These are phyloP conservation scores for Niveomyces coronatus DNA, from an alignment of 2,329 filamentous ascomycete genomes.

Conservation along the genomic window DNA sequence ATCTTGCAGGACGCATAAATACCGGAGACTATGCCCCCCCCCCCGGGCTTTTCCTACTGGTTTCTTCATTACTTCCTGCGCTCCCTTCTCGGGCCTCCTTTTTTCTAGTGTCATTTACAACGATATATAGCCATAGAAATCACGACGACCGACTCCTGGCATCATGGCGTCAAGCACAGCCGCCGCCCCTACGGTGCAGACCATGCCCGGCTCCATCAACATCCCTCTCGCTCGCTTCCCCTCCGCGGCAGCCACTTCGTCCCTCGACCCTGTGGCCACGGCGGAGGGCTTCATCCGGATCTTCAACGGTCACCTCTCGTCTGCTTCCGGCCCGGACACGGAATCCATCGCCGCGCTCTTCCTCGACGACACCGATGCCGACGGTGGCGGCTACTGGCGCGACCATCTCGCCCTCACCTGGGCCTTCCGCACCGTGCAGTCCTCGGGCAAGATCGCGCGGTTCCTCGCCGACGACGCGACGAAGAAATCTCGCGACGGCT, in stretches of 20 bases:
- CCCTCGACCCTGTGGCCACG: slow-evolving; percentile 1
- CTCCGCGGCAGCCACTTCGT: background rate
- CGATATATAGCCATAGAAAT: too few species aligned
- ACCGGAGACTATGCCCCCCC: too few species aligned
- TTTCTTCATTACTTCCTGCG: too few species aligned
- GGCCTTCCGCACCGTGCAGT: slow-evolving; percentile 37
- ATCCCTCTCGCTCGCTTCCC: slow-evolving; percentile 6
- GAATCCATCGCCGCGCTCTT: slow-evolving; percentile 19
- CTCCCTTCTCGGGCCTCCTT: too few species aligned
- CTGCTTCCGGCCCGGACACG: slow-evolving; percentile 11
- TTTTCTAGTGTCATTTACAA: too few species aligned
- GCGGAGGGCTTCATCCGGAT: background rate
- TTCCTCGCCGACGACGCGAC: slow-evolving; percentile 8
- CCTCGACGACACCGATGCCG: too few species aligned
- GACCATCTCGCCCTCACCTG: slow-evolving; percentile 43
- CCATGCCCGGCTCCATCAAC: slow-evolving; percentile 7
- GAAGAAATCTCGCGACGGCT: slow-evolving; percentile 2
- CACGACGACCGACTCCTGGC: too few species aligned
- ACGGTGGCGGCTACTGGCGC: slow-evolving; percentile 44
- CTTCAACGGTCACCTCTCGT: slow-evolving; percentile 7
- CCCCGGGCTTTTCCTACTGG: too few species aligned
- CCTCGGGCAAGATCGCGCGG: background rate
- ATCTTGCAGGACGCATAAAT: too few species aligned
- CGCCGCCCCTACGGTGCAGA: slow-evolving; percentile 6
- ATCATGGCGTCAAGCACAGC: too few species aligned